phyloP scores from a whole-genome alignment of 768 basidiomycete genomes.

The Russula compacta region DNA sequence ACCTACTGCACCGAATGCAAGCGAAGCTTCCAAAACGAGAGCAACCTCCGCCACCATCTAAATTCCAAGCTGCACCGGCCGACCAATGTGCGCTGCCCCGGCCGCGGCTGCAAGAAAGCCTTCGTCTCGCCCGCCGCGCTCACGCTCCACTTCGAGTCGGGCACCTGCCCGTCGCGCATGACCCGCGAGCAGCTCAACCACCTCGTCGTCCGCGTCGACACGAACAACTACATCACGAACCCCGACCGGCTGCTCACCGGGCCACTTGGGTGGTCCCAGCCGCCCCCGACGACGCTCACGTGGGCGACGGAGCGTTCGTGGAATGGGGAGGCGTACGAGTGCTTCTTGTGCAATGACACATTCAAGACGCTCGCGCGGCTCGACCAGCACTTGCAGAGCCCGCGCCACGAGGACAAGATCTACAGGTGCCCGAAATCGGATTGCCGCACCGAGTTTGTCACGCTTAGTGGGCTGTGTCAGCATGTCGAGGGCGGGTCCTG shows the following conservation, averaged over 20 bases:
- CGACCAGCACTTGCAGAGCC: conserved; percentile 58
- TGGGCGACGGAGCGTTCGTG: conserved; percentile 34
- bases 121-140: conserved; percentile 51
- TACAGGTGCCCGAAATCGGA: conserved; percentile 7
- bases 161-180: conserved; percentile 44
- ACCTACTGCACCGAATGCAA: conserved; percentile 39
- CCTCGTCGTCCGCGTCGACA: conserved; percentile 1
- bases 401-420: conserved; percentile 23
- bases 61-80: conserved; percentile 43
- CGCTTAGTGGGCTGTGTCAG: conserved; percentile 12
- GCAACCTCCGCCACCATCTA: conserved; percentile 39
- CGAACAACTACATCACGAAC: conserved; percentile 5
- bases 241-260: neutral
- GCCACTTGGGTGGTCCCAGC: neutral
- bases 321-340: conserved; percentile 45
- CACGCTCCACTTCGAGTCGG: conserved; percentile 54
- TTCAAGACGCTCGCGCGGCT: conserved; percentile 37
- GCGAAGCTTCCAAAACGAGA: conserved; percentile 35
- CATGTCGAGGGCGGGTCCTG: conserved; percentile 10
- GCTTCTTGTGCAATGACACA: conserved; percentile 46
- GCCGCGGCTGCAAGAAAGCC: conserved; percentile 34
- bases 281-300: neutral
- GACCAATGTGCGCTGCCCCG: conserved; percentile 30
- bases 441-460: conserved; percentile 23
- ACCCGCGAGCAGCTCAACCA: conserved; percentile 26